phyloP scores from a whole-genome alignment of 1,284 basidiomycete genomes.

The Porodaedalea pini region DNA sequence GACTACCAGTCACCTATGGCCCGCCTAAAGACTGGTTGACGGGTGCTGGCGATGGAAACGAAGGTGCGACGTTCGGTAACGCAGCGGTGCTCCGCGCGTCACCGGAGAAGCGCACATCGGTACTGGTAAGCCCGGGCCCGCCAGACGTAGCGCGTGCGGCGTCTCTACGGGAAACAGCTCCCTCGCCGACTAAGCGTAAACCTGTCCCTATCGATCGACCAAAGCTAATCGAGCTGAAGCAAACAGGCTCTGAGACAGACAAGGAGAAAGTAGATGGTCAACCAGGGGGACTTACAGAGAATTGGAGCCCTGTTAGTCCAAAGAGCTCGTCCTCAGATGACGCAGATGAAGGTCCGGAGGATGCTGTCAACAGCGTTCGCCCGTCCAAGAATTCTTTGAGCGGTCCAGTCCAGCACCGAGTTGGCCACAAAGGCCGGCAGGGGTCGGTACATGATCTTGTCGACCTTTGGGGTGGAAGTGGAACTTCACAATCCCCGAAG shows the following conservation, averaged over 20 bases:
- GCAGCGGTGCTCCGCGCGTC: constrained; percentile 28
- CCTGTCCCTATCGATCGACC: constrained; percentile 8
- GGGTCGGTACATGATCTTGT: constrained; percentile 78
- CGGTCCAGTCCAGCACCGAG: constrained; percentile 15
- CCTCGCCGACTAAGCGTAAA: constrained; percentile 9
- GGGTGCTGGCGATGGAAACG: constrained; percentile 49
- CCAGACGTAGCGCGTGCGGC: constrained; percentile 8
- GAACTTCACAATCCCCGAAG: constrained; percentile 31
- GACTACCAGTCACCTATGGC: constrained; percentile 20
- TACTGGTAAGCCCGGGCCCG: constrained; percentile 12
- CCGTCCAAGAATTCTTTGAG: constrained; percentile 18
- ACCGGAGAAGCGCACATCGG: constrained; percentile 18
- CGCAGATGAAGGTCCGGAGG: constrained; percentile 61
- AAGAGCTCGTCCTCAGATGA: constrained; percentile 45
- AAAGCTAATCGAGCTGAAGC: constrained; percentile 4
- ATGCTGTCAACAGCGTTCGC: constrained; percentile 36
- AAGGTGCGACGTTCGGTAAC: constrained; percentile 19
- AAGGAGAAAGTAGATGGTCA: not conserved
- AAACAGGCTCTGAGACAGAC: not conserved
- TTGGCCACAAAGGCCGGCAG: constrained; percentile 51
- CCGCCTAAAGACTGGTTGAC: constrained; percentile 66
- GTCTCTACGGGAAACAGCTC: constrained; percentile 5
- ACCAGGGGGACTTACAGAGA: constrained; percentile 1
- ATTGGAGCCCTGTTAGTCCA: constrained; percentile 19
- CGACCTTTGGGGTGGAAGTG: constrained; percentile 64